Base-by-base conservation (phyloP, 306 rosid species). In the Trichosanthes cucumerina region DNA sequence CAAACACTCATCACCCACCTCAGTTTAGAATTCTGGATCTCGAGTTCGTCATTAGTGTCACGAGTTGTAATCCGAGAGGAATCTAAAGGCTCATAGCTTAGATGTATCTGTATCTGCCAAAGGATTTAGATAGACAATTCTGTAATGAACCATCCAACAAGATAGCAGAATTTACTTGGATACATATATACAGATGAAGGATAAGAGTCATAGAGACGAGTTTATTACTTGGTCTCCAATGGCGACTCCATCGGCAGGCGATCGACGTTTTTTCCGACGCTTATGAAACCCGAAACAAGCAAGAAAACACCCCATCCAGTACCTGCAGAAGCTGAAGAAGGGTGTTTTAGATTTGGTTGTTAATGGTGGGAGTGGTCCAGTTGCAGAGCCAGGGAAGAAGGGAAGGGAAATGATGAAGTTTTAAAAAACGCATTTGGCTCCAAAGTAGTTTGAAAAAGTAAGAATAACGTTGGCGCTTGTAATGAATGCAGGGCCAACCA, bases 251-350 rank as follows among this genome's bases (percentile, higher is more conserved):
- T 83, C 79, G 26, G 82, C 75, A 6, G 88, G 80, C 81, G 87
- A 83, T 83, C 88, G 86, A 9, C 90, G 87, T 77, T 79, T 18
- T 7, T 33, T 92, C 52, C 89, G 80, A 73, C 89, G 90, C 83
- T 87, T 84, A 39, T 93, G 79, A 31, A 92, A 80, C 54, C 92
- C 91, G 68, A 95, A 91, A 81, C 97, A 92, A 64, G 81, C 88
- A 56, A 92, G 93, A 79, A 95, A 95, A 58, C 97, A 95, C 75
- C 96, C 97, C 99, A 91, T 91, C 43, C 6, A 34, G 39, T 1
- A 28, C 6, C 38, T 5, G 23, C 7, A 7, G 18, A 58, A 77
- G 68, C 54, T 59, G 9, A 3, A 23, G 24, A 59, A 41, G 5
- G 77, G 12, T 14, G 59, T 14, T 3, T 52, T 19, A 75, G 38